Base-by-base conservation (phyloP, 116 monocot genomes). In the Trichopus zeylanicus region DNA sequence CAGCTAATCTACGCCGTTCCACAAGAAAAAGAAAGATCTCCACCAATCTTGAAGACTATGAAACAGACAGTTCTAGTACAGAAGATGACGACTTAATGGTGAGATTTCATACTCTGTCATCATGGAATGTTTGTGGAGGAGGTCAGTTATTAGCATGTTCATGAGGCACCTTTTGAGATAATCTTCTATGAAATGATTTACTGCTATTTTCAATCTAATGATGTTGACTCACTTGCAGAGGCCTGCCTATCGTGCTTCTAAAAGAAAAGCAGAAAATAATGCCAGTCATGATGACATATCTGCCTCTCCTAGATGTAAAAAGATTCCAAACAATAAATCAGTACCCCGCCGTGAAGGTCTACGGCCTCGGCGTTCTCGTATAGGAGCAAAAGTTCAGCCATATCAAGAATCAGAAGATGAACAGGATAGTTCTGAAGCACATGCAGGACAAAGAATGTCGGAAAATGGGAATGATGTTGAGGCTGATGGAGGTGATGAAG, bases 81-180 rank as follows among this genome's bases (percentile, higher is more conserved):
- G 91, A 84, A 57, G 88, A 89, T 88, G 77, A 88, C 57, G 87
- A 98, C 68, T 66, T 98, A 69, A 91, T 98, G 87, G 90, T 90
- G 71, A 83, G 81, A 71, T 73, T 86, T 77, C 66, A 59, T 64
- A 75, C 69, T 71, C 70, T 74, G 46, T 30, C 72, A 59, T 70
- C 47, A 66, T 81, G 56, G 49, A 75, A 68, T 78, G 34, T 66
- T 73, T 73, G 30, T 70, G 42, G 16, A 22, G 37, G 67, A 79
- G 71, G 65, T 74, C 57, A 77, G 66, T 73, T 59, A 28, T n/a
- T n/a, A n/a, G n/a, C n/a, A n/a, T n/a, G n/a, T 29, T 56, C 31
- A 29, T 32, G 38, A 48, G 77, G n/a, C n/a, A n/a, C n/a, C n/a
- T n/a, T n/a, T n/a, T n/a, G n/a, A n/a, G n/a, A n/a, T n/a, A n/a